Base-by-base conservation (phyloP, 176 grass and related monocot genomes). In the Oryza glaberrima region DNA sequence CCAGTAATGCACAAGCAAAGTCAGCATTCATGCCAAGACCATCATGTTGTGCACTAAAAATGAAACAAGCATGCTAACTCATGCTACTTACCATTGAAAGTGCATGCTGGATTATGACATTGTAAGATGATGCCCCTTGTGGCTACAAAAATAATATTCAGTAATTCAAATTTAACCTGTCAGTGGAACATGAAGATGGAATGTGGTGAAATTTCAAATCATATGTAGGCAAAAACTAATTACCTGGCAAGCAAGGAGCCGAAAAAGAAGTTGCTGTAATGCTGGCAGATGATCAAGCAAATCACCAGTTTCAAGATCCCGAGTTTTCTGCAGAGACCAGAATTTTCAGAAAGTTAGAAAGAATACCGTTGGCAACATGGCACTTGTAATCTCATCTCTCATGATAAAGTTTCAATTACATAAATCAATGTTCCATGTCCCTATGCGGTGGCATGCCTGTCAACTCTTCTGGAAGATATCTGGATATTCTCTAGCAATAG, bases 241-340 rank as follows among this genome's bases (percentile, higher is more conserved):
- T 94, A 99, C 97, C 88, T 94, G 92, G 86, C 97, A 99, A 82
- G 90, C 92, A 89, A 99, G 90, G 69, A 99, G 85, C 15, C 97
- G 94, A 79, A 89, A 90, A 84, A 90, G 84, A 77, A 99, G 78
- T 70, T 99, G 94, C 68, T 99, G 97, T 40, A 99, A 43, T 80
- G 90, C 84, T 80, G 97, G 97, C 81, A 99, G 86, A 77, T 99
- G 91, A 77, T 99, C 94, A 73, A 99, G 97, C 88, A 99, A 83
- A 38, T 92, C 88, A 47, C 58, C 51, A 73, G 94, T 94, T 56
- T 92, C 90, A 78, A 99, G 90, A 81, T 96, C 92, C 73, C 86
- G 85, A 76, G 92, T 96, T 88, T 88, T 99, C 97, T 99, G 90
- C 17, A 64, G 30, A 94, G 46, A 85, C 69, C 60, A 86, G 23